Base-by-base conservation (phyloP, 169 alveolate species). In the Hepatocystis sp. region DNA sequence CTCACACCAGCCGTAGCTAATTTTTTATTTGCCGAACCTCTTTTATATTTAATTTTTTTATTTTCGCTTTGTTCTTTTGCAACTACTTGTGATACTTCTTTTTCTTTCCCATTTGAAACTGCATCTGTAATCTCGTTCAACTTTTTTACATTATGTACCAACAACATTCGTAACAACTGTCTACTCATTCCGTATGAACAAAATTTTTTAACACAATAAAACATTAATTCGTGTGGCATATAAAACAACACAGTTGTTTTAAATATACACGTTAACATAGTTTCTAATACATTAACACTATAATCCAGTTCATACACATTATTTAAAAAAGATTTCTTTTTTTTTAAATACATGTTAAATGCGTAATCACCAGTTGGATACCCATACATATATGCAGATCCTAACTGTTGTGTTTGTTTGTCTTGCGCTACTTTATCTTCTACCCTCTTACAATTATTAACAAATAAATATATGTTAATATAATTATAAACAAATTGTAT, bases 281-380 rank as follows among this genome's bases (percentile, higher is more conserved):
- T 76, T 76, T 76, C 88, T 42, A 76, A 25, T 8, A 76, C 55
- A 10, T 76, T 76, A 4, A 76, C 47, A 34, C 44, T 76, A 11
- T 56, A 44, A 15, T 76, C 76, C 42, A 58, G 56, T 76, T 5
- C 55, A 76, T 44, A 58, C 28, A 21, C 64, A 76, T 76, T 76
- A 58, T 76, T 28, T 19, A 10, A 51, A 42, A 42, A 67, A 15
- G 1, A 2, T 65, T 46, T 65, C 34, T 65, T 65, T 25, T 65
- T 47, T n/a, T 46, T 28, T 17, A 42, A 25, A 46, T 13, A 23
- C 1, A n/a, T 65, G 25, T 7, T 15, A n/a, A 19, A 42, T 2
- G 23, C 25, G 27, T 25, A 21, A 25, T 8, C 34, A 10, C 30
- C n/a, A n/a, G n/a, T n/a, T n/a, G n/a, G n/a, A n/a, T n/a, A n/a